Evolutionary conservation across 2,329 filamentous ascomycete genomes (phyloP), one percentile per base, ranked within the genome.

Genomic region (Ceratocystis destructans): DNA sequence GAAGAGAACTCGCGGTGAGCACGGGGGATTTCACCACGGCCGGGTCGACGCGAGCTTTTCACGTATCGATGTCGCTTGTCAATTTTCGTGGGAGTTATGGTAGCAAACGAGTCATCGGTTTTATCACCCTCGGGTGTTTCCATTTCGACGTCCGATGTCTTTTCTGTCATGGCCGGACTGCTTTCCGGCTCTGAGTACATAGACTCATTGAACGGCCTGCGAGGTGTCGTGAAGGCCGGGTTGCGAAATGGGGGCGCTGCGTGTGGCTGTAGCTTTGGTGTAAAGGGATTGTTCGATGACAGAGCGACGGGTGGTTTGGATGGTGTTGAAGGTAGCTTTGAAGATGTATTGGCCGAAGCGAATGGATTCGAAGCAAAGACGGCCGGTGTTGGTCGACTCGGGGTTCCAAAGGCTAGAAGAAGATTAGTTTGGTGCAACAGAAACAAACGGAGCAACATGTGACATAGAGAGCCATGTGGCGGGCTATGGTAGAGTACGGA

Each of bases 21-120:
- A 46, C 82, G 78, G 1, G 79, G 75, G 63, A 89, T 82, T 70
- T 89, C 86, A 57, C 87, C 87, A 70, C 83, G 81, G 1, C 87
- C 87, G 0, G 87, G 71, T 71, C 79, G 68, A 69, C 74, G 62
- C 69, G 72, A 67, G 28, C 74, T 73, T 67, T 76, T 79, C 64
- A 75, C 75, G 68, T 79, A 79, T 64, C 78, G 79, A 37, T 77
- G 73, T 6, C 77, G 75, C 69, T 80, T 80, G 66, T 79, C 75
- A 25, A 80, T 72, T 61, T 76, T 79, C 1, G 75, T 74, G 0
- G 80, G 80, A 1, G 80, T 79, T 28, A 82, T 74, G 17, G 79
- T 75, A 15, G 73, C 62, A 55, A 64, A 66, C 3, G 67, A 66
- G 37, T 66, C 64, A n/a, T 66, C 67, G 6, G 64, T 68, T n/a